Percentiles rank a stretch among this genome's conserved stretches.
These are phyloP conservation scores for Nyctanthes arbortristis DNA, from an alignment of 257 asterid species.

Conservation along the genomic window DNA sequence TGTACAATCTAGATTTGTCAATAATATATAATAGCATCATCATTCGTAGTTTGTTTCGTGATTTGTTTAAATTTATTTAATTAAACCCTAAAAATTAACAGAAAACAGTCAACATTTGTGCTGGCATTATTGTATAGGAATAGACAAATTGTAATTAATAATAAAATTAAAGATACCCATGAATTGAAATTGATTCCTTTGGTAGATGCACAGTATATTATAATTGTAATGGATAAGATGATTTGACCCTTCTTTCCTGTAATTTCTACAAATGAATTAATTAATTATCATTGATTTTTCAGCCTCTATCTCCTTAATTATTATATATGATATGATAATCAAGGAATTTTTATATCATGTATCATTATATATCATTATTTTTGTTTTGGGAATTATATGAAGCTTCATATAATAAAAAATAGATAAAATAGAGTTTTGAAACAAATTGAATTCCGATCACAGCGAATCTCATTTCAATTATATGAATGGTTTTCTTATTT, in stretches of 20 bases:
- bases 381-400: too few species aligned
- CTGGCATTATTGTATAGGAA: not conserved
- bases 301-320: not conserved
- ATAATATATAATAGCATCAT: too few species aligned
- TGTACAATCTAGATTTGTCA: not conserved
- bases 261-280: slow-evolving; percentile 9
- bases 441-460: too few species aligned
- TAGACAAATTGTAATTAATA: too few species aligned
- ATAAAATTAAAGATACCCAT: not conserved
- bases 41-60: not conserved
- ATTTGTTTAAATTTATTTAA: not conserved
- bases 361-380: too few species aligned
- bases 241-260: slow-evolving; percentile 9
- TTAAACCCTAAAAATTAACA: not conserved
- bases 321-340: too few species aligned
- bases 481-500: too few species aligned
- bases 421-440: too few species aligned
- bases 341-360: too few species aligned
- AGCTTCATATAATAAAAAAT: too few species aligned
- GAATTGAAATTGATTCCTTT: not conserved
- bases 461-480: too few species aligned
- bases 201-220: slow-evolving; percentile 5
- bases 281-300: slow-evolving; percentile 11
- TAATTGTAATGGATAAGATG: slow-evolving; percentile 18
- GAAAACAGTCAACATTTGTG: not conserved